Base-by-base conservation (phyloP, 139 green algal genomes). In the Dunaliella primolecta region DNA sequence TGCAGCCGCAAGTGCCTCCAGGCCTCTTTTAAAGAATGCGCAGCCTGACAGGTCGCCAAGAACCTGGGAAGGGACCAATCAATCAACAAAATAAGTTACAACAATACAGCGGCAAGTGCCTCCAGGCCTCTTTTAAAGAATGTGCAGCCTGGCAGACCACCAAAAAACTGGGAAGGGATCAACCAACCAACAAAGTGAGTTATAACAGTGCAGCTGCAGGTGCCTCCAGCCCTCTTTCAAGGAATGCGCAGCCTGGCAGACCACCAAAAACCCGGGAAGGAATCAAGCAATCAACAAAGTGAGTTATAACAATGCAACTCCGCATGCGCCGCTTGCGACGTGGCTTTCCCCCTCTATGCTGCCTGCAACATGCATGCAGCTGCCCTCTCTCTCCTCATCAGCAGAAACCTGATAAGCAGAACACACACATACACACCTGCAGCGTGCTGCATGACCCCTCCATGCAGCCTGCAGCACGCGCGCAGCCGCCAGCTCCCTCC, bases 11-110 rank as follows among this genome's bases (percentile, higher is more conserved):
- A 84, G 25, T 81, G 81, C 36, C 91, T 88, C 89, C 84, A 89
- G 24, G 88, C 89, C 86, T 89, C 89, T 88, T 96, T 92, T 36
- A 95, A 84, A 1, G 33, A 78, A 36, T 78, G 72, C 32, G 79
- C 81, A 0, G 90, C 88, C 1, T 33, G 3, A 2, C 38, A 79
- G 7, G 88, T 74, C 55, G 38, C 57, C 57, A 86, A 23, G 76
- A 84, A 91, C 72, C 78, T 87, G 46, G 24, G 7, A 3, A 55
- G 32, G 38, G 24, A 15, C 72, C 3, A 3, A 30, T 23, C 72
- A 3, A 64, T 77, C 32, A 46, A 79, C 74, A 34, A 78, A 31
- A 81, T 30, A 15, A 37, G 83, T n/a, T 81, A 82, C n/a, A 38
- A 27, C n/a, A 79, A n/a, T n/a, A n/a, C n/a, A n/a, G n/a, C n/a